A percentile compares a stretch with the other conserved stretches of the same genome.
Evolutionary conservation across 225 moss, liverwort and hornwort genomes (phyloP).

Genomic region (Marchantia polymorpha): DNA sequence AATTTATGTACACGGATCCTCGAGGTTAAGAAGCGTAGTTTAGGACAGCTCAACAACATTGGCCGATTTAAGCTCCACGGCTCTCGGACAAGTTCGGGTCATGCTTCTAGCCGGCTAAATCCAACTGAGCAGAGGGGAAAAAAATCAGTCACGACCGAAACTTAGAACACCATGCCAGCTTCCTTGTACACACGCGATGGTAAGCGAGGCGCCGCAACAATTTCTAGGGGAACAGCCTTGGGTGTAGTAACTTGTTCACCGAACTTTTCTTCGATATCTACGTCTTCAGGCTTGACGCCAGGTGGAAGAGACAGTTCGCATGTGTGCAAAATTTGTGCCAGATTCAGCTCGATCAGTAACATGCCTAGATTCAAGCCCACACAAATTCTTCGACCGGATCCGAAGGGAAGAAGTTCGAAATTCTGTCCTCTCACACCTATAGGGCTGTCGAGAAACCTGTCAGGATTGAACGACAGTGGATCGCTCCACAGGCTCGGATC

Average conservation of each 20-base stretch:
- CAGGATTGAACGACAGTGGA: slow-evolving; percentile 21
- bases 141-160: not conserved
- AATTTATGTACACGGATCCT: no score
- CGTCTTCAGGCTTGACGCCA: slow-evolving; percentile 11
- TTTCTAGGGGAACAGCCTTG: not conserved
- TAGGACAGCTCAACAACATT: no score
- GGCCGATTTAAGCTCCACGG: no score
- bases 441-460: slow-evolving; percentile 17
- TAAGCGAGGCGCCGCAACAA: slow-evolving; percentile 9
- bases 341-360: slow-evolving; percentile 22
- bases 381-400: slow-evolving; percentile 53
- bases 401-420: slow-evolving; percentile 35
- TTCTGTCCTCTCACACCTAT: slow-evolving; percentile 13
- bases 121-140: not conserved
- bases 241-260: slow-evolving; percentile 13
- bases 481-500: slow-evolving; percentile 23
- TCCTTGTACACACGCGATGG: not conserved
- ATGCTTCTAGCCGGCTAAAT: not conserved
- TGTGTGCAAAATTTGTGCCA: slow-evolving; percentile 27
- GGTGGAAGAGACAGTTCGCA: slow-evolving; percentile 13
- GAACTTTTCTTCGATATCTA: slow-evolving; percentile 22
- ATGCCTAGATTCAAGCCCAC: slow-evolving; percentile 45
- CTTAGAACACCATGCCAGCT: not conserved
- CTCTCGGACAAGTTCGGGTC: not conserved
- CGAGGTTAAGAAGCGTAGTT: no score